A percentile compares a stretch with the other conserved stretches of the same genome.
These are phyloP conservation scores for Xanthoconium separans DNA, from an alignment of 1,284 basidiomycete species.

Conservation along the genomic window DNA sequence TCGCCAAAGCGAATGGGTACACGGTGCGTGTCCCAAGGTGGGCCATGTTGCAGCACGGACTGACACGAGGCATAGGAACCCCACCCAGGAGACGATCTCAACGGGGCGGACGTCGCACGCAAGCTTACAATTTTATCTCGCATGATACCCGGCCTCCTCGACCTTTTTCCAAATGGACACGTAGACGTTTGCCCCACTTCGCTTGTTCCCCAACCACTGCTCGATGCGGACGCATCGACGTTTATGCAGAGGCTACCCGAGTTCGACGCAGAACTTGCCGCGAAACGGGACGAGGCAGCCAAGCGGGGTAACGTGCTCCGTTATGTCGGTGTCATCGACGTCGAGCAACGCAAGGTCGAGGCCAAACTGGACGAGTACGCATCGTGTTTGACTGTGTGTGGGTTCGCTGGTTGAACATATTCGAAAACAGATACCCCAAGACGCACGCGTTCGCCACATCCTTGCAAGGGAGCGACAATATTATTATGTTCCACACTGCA, in stretches of 20 bases:
- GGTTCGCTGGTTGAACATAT: constrained; percentile 5
- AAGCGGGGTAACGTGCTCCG: constrained; percentile 81
- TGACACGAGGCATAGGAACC: constrained; percentile 68
- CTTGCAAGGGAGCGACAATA: constrained; percentile 95
- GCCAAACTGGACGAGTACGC: constrained; percentile 84
- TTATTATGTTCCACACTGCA: constrained; percentile 95
- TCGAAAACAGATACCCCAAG: constrained; percentile 67
- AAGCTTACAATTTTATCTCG: constrained; percentile 96
- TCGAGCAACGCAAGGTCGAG: constrained; percentile 47
- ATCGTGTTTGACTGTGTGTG: neutral
- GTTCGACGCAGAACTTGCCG: constrained; percentile 81
- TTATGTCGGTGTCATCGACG: constrained; percentile 95
- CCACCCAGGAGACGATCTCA: constrained; percentile 94
- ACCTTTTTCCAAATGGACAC: constrained; percentile 67
- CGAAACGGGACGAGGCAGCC: constrained; percentile 75
- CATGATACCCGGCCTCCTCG: constrained; percentile 57
- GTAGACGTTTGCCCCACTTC: constrained; percentile 81
- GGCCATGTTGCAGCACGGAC: neutral
- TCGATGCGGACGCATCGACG: constrained; percentile 73
- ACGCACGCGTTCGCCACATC: constrained; percentile 95
- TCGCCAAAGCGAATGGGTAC: constrained; percentile 92
- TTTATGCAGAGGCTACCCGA: constrained; percentile 82
- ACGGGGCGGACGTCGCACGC: constrained; percentile 94
- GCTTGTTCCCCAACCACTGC: constrained; percentile 80
- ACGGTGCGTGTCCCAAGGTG: constrained; percentile 52